A percentile compares a stretch with the other conserved stretches of the same genome.
Evolutionary conservation across 352 stramenopile species (phyloP).

Genomic region (Pythium brassicae): DNA sequence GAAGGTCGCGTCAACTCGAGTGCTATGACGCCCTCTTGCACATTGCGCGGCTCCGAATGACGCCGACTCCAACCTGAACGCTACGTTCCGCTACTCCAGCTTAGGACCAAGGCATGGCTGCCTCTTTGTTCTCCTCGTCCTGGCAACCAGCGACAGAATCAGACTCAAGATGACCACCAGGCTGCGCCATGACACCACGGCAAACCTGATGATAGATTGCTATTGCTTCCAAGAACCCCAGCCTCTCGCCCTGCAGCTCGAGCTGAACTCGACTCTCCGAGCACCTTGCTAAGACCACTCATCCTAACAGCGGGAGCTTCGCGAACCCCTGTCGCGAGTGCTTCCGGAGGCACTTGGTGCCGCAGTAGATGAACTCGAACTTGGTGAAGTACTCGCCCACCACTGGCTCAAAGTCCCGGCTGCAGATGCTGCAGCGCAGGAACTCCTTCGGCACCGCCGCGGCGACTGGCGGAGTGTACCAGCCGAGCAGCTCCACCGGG

Average conservation of each 20-base stretch:
- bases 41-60: neutral
- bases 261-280: too few species aligned
- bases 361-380: slow-evolving; percentile 79
- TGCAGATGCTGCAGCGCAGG: slow-evolving; percentile 71
- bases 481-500: slow-evolving; percentile 42
- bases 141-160: neutral
- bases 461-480: slow-evolving; percentile 55
- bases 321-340: slow-evolving; percentile 60
- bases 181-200: too few species aligned
- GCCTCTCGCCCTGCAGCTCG: too few species aligned
- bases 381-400: slow-evolving; percentile 87
- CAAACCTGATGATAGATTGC: too few species aligned
- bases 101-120: too few species aligned
- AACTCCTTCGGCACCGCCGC: slow-evolving; percentile 66
- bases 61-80: neutral
- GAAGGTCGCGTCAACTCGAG: neutral
- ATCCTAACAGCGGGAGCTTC: neutral
- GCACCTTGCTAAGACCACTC: neutral
- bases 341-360: slow-evolving; percentile 76
- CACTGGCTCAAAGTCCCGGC: slow-evolving; percentile 71
- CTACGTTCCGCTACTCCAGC: too few species aligned
- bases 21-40: neutral
- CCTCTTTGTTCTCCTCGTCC: neutral
- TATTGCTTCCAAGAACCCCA: too few species aligned
- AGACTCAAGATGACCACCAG: too few species aligned